Percentiles rank a stretch among this genome's conserved stretches.
These are phyloP conservation scores for Paecilomyces niveus DNA, from an alignment of 2,329 filamentous ascomycete species.

Conservation along the genomic window DNA sequence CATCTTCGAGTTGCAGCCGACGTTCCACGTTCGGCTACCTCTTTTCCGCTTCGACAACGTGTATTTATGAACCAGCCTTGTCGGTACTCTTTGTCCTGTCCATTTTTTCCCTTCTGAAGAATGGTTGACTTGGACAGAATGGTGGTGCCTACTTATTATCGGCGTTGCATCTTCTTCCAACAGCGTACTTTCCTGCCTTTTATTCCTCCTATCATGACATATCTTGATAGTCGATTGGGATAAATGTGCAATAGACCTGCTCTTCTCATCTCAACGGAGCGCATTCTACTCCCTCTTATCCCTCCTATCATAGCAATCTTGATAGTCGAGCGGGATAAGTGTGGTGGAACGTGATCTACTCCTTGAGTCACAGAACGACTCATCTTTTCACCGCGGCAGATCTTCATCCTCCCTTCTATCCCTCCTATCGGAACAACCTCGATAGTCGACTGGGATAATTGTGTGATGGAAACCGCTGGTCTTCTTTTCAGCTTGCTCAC, in stretches of 20 bases:
- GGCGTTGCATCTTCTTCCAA: neutral
- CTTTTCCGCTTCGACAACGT: neutral
- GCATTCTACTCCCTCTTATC: neutral
- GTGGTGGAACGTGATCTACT: neutral
- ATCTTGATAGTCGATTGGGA: neutral
- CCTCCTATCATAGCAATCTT: neutral
- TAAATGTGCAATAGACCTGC: neutral
- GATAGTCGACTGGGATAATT: neutral
- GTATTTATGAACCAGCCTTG: neutral
- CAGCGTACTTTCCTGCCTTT: neutral
- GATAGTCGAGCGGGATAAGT: neutral
- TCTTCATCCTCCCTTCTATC: neutral
- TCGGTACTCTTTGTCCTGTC: neutral
- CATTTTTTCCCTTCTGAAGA: neutral
- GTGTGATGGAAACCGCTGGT: neutral
- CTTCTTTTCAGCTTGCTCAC: neutral
- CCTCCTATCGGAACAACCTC: neutral
- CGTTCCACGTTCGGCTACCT: neutral
- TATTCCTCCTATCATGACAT: neutral
- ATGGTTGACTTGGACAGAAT: neutral
- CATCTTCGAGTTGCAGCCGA: neutral
- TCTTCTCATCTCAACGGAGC: neutral
- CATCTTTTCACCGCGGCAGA: neutral
- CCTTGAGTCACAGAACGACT: neutral
- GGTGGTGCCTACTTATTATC: neutral